Percentiles rank a stretch among this genome's conserved stretches.
Evolutionary conservation across 148 eudicot genomes (phyloP).

Genomic region (Bassia scoparia): DNA sequence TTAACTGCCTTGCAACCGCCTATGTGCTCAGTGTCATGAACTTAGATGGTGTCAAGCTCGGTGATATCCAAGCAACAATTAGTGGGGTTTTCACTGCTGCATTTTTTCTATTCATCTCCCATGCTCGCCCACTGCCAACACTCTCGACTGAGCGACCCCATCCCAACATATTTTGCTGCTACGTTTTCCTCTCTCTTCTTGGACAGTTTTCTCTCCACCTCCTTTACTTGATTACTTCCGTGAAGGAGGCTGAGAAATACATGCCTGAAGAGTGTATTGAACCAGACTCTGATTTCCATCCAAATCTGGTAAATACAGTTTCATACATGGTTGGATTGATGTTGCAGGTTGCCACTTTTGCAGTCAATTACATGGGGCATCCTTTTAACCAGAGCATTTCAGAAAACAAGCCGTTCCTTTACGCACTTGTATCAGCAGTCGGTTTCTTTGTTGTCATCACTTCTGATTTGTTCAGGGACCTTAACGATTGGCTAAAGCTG

Average conservation of each 20-base stretch:
- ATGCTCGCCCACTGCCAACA: slow-evolving; percentile 72
- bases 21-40: slow-evolving; percentile 92
- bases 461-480: slow-evolving; percentile 71
- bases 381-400: slow-evolving; percentile 89
- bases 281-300: slow-evolving; percentile 86
- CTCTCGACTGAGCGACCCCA: slow-evolving; percentile 83
- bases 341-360: slow-evolving; percentile 98
- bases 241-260: slow-evolving; percentile 91
- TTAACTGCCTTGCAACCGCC: slow-evolving; percentile 92
- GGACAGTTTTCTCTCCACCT: slow-evolving; percentile 84
- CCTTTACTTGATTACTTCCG: slow-evolving; percentile 65
- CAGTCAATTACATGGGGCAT: slow-evolving; percentile 97
- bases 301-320: slow-evolving; percentile 82
- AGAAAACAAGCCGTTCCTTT: slow-evolving; percentile 70
- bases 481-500: slow-evolving; percentile 78
- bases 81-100: slow-evolving; percentile 92
- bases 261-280: slow-evolving; percentile 98
- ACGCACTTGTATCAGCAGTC: slow-evolving; percentile 65
- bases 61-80: slow-evolving; percentile 91
- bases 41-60: slow-evolving; percentile 86
- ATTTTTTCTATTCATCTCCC: slow-evolving; percentile 87
- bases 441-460: slow-evolving; percentile 76
- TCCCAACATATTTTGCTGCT: slow-evolving; percentile 75
- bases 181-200: slow-evolving; percentile 72
- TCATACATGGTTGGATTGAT: slow-evolving; percentile 91